Evolutionary conservation across 495 filamentous ascomycete species (phyloP).

Genomic region (Massariosphaeria phaeospora): DNA sequence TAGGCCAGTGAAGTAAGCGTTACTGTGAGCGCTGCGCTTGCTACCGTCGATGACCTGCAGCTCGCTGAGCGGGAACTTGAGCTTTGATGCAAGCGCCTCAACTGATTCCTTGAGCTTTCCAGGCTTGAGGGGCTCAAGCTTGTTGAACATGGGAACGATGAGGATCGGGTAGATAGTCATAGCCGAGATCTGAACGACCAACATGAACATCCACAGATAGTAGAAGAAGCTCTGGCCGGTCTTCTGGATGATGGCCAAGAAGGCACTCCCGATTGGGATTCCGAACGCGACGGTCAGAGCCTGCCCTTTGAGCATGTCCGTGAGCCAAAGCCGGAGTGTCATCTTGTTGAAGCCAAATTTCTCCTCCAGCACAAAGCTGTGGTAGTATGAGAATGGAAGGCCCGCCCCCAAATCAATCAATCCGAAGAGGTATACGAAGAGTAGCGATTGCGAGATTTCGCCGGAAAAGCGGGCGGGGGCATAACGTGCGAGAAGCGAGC

Average conservation of each 20-base stretch:
- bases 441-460: constrained; percentile 86
- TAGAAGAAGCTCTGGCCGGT: constrained; percentile 93
- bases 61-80: constrained; percentile 87
- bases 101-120: constrained; percentile 82
- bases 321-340: constrained; percentile 80
- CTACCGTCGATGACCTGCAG: constrained; percentile 95
- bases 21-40: constrained; percentile 94
- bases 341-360: constrained; percentile 99
- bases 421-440: constrained; percentile 87
- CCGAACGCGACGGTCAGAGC: constrained; percentile 71
- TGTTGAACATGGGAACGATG: constrained; percentile 96
- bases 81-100: constrained; percentile 73
- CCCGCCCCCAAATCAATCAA: constrained; percentile 70
- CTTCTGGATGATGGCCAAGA: constrained; percentile 85
- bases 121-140: constrained; percentile 84
- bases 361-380: constrained; percentile 92
- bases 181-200: constrained; percentile 82
- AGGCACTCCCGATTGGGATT: constrained; percentile 80
- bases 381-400: constrained; percentile 80
- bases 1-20: constrained; percentile 96
- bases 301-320: constrained; percentile 88
- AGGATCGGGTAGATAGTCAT: constrained; percentile 94
- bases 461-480: constrained; percentile 74
- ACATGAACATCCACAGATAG: constrained; percentile 90
- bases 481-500: constrained; percentile 65